Conservation (phyloP, 2,329 filamentous ascomycete species). For the Fusarium acutatum region DNA sequence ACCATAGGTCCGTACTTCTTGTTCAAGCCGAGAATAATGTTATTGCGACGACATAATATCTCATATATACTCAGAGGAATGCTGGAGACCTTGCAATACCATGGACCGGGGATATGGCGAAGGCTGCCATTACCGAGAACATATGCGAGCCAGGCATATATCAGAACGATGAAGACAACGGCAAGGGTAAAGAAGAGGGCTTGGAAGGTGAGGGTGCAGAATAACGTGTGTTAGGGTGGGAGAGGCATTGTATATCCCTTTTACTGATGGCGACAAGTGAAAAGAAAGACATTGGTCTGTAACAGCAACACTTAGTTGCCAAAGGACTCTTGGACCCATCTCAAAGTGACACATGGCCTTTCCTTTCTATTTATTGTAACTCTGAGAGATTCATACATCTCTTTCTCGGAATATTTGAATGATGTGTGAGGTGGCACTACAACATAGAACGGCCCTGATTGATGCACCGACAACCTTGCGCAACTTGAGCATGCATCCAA, state of each 20-base stretch:
- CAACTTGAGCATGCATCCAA: not conserved
- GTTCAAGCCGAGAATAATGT: not conserved
- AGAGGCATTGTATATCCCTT: not conserved
- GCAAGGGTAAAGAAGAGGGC: not conserved
- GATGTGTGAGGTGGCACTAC: not conserved
- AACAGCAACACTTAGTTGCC: not conserved
- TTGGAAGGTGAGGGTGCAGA: not conserved
- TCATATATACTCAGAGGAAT: not conserved
- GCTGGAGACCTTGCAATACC: not conserved
- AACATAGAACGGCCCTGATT: not conserved
- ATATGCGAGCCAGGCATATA: not conserved
- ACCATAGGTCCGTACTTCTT: not conserved
- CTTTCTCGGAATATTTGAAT: not conserved
- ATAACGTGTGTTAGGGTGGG: accelerated
- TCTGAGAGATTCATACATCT: no score
- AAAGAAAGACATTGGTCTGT: not conserved
- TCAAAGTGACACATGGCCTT: not conserved
- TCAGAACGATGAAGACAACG: not conserved
- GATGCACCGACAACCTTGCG: not conserved
- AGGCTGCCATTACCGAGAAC: not conserved
- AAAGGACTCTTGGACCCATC: not conserved
- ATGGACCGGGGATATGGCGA: not conserved
- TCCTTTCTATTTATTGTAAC: not conserved
- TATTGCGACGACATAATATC: not conserved
- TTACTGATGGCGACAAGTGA: not conserved